Evolutionary conservation across 2,329 filamentous ascomycete species (phyloP).

Genomic region (Curvularia sp.): DNA sequence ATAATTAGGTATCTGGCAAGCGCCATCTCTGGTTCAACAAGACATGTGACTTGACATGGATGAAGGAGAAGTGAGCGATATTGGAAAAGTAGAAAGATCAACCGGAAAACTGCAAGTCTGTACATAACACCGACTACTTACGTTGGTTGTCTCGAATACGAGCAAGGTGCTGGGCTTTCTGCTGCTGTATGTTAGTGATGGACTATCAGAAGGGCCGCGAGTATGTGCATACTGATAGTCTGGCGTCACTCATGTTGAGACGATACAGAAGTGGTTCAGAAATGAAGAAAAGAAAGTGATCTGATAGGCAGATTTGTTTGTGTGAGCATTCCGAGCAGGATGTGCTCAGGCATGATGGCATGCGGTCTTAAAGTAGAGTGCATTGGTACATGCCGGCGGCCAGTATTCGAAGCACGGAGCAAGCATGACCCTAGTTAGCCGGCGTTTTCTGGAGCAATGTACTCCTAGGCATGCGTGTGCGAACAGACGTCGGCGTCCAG

Average conservation of each 20-base stretch:
- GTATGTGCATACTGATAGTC: conserved; percentile 28
- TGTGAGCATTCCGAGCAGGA: conserved; percentile 32
- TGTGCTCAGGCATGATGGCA: conserved; percentile 28
- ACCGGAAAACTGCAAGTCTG: neutral
- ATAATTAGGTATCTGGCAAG: neutral
- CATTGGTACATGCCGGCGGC: conserved; percentile 31
- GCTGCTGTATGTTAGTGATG: conserved; percentile 19
- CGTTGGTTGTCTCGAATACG: conserved; percentile 78
- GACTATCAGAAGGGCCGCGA: neutral
- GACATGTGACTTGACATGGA: neutral
- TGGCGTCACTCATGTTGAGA: conserved; percentile 41
- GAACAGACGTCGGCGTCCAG: conserved; percentile 22
- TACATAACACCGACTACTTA: conserved; percentile 22
- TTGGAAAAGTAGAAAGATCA: neutral
- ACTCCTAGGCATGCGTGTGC: conserved; percentile 20
- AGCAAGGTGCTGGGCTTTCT: conserved; percentile 56
- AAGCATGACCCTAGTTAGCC: conserved; percentile 27
- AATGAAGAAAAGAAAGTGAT: conserved; percentile 14
- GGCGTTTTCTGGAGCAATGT: conserved; percentile 27
- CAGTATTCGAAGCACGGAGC: conserved; percentile 26
- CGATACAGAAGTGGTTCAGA: conserved; percentile 14
- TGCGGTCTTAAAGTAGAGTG: conserved; percentile 37
- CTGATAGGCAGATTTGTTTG: conserved; percentile 27
- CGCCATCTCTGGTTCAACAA: neutral
- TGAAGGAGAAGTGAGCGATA: neutral